Evolutionary conservation across 2,329 filamentous ascomycete genomes (phyloP), one percentile per base, ranked within the genome.

Genomic region (Monosporascus sp.): DNA sequence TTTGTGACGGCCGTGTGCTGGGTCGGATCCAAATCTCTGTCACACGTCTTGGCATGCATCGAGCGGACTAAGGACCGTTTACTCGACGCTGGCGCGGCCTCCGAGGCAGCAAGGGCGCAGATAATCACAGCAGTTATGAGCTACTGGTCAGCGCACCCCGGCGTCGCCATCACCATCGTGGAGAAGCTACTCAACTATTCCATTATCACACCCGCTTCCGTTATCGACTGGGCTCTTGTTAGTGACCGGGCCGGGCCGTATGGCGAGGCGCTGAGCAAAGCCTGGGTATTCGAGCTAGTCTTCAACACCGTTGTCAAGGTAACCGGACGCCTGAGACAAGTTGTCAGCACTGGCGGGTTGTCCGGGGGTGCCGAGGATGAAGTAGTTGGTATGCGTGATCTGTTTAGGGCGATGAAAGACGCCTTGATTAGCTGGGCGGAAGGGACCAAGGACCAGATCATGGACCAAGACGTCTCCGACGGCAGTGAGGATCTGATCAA

Each of bases 121-220:
- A 96, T 99, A 64, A 89, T 97, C 61, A 83, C 86, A 5, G 89
- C 89, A 5, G 91, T 97, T 39, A 89, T 97, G 76, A 80, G 85
- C 41, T 99, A 97, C 75, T 99, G 94, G 94, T 82, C 83, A 47
- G 86, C 93, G 34, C 93, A 99, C 64, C 91, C 93, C 0, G 94
- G 94, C 54, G 86, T 95, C 44, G 94, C 91, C 3, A 83, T 97
- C 60, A 89, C 89, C 62, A 96, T 99, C 62, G 82, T 97, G 54
- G 93, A 97, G 76, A 97, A 97, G 72, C 81, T 99, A 5, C 85
- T 99, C 62, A 99, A 97, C 74, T 99, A 97, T 74, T 92, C 89
- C 15, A 96, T 99, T 62, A 79, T 99, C 37, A 91, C 88, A 8
- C 94, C 94, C 0, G 77, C 85, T 53, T 86, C 86, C 17, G 91